Percentiles rank a stretch among this genome's conserved stretches.
phyloP scores from a whole-genome alignment of 2,329 filamentous ascomycete genomes.

The Aureobasidium namibiae region DNA sequence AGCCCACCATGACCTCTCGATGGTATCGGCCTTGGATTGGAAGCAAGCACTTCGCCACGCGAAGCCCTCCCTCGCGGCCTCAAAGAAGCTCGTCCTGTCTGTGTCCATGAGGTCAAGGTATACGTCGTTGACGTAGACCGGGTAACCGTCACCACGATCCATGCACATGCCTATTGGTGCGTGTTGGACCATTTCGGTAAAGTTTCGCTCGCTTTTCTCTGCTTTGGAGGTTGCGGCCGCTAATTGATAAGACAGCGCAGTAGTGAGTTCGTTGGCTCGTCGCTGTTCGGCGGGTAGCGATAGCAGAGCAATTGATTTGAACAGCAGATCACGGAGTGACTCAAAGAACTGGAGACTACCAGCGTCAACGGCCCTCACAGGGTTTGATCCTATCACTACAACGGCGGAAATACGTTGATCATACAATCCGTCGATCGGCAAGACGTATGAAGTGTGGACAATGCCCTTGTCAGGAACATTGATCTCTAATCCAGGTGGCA shows the following conservation, averaged over 20 bases:
- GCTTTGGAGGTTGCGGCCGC: background rate
- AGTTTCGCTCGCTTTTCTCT: background rate
- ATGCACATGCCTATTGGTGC: slow-evolving; percentile 4
- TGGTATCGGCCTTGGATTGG: background rate
- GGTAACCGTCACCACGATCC: background rate
- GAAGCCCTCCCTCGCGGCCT: background rate
- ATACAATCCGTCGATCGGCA: background rate
- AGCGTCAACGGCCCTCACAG: background rate
- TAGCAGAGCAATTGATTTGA: background rate
- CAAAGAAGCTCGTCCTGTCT: background rate
- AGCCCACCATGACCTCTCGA: background rate
- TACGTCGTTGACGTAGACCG: background rate
- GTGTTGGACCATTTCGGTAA: background rate
- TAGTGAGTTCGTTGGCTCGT: background rate
- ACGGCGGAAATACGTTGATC: background rate
- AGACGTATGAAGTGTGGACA: background rate
- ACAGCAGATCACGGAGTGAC: background rate
- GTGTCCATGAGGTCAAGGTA: background rate
- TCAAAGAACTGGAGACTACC: background rate
- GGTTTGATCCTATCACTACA: background rate
- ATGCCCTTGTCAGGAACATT: background rate
- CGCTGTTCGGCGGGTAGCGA: background rate
- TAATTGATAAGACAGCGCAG: background rate
- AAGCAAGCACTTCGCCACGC: background rate
- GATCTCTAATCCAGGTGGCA: background rate